Base-by-base conservation (phyloP, 2,329 filamentous ascomycete species). In the Xylaria sp. region DNA sequence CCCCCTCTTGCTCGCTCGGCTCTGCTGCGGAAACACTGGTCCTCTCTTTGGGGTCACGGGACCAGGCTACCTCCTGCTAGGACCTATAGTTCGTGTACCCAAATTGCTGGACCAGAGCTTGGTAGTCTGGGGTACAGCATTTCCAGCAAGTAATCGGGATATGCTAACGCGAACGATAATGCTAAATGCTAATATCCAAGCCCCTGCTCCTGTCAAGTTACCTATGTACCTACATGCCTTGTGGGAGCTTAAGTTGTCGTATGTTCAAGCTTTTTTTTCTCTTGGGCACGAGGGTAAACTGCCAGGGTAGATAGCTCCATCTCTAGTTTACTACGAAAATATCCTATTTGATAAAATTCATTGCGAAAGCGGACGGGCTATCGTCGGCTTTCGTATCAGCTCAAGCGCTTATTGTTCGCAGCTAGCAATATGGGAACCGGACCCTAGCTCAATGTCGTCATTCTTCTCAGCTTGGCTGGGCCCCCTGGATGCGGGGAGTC, bases 351-450 rank as follows among this genome's bases (percentile, higher is more conserved):
- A 36, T 36, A 36, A 36, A 36, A 9, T 36, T 36, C 33, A 7
- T 48, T 62, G 64, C 59, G 64, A 67, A 51, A 67, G 54, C 64
- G 66, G 55, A 48, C 58, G 56, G 68, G 68, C 48, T 71, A 71
- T 57, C 62, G 43, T 71, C 68, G 68, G 68, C 68, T 68, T 41
- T 59, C 33, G 2, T 20, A 33, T 36, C 55, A 28, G 39, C 28
- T 65, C 51, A 36, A 51, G 56, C 41, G 61, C 49, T 56, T 67
- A 33, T 46, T 23, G 25, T 59, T 58, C 15, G 2, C 31, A 8
- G 33, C 51, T 46, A 36, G 48, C 39, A 49, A 7, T 39, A 28
- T 55, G 48, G 28, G n/a, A 36, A 9, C 20, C 15, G 8, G 58
- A 62, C 25, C 31, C 41, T 41, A 9, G 55, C 48, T n/a, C 4